Evolutionary conservation across 768 basidiomycete species (phyloP), one percentile per base, ranked within the genome.

Genomic region (Cystobasidium tubakii): DNA sequence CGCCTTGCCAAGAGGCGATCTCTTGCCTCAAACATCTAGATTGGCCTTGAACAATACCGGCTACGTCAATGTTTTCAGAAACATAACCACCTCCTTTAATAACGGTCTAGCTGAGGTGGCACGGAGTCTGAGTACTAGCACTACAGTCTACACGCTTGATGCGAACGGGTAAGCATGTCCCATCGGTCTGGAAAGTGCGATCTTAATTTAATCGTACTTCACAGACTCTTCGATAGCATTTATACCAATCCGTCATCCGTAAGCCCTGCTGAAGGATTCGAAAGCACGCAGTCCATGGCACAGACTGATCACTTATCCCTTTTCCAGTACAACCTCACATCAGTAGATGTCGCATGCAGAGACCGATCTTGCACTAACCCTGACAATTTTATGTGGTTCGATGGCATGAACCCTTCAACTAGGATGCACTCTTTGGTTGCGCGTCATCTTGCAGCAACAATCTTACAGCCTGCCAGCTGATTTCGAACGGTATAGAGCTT

Each of bases 71-170:
- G 55, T 60, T 31, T 57, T 71, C 54, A 31, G 43, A 42, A 60
- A 55, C 27, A 33, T 71, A 54, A 71, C 69, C 6, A 55, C 50
- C 39, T 7, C 53, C 25, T 71, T 57, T 34, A 71, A 67, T 25
- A 53, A 25, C n/a, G 66, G 66, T 12, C 29, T 67, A 27, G 29
- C 39, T 25, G 36, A 42, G 15, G 46, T 67, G 21, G 66, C 66
- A 19, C 12, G n/a, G 19, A 29, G 43, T 39, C 25, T 67, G 19
- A 67, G 39, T 50, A 31, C 63, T 50, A 33, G 31, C 21, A 71
- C 69, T 3, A 71, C 54, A 36, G 69, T 71, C n/a, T 71, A 71
- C 54, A 71, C 55, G 31, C 39, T 71, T 23, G 44, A 71, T 27
- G 69, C 69, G 25, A 23, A 71, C 15, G 46, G 44, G 66, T 67